These are phyloP conservation scores for Cytospora paraplurivora DNA, from an alignment of 2,329 filamentous ascomycete genomes.

Conservation along the genomic window DNA sequence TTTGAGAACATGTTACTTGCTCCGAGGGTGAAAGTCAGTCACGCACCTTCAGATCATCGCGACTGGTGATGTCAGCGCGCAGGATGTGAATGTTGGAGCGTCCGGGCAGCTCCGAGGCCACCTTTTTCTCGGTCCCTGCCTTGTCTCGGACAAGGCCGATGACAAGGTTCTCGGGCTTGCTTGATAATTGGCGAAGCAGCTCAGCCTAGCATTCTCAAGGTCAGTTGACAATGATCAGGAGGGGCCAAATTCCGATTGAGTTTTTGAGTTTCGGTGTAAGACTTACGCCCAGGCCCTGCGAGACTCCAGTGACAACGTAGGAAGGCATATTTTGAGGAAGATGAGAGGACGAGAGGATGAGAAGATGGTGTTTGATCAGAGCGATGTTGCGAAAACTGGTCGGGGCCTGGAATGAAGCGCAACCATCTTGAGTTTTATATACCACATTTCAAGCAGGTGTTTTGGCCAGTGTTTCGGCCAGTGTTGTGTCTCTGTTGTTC, in stretches of 20 bases:
- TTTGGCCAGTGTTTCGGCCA: too few relatives aligned
- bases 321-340: conserved; percentile 34
- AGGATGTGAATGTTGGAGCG: conserved; percentile 49
- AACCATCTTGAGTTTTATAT: too few relatives aligned
- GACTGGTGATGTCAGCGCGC: conserved; percentile 47
- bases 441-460: too few relatives aligned
- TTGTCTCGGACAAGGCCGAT: conserved; percentile 53
- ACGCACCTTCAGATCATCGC: conserved; percentile 42
- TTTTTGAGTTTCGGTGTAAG: neutral
- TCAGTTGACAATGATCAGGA: neutral
- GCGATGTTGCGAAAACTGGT: too few relatives aligned
- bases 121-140: conserved; percentile 45
- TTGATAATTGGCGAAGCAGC: conserved; percentile 50
- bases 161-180: conserved; percentile 46
- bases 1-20: neutral
- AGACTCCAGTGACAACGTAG: conserved; percentile 33
- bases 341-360: too few relatives aligned
- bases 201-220: too few relatives aligned
- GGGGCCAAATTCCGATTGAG: neutral
- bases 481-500: too few relatives aligned
- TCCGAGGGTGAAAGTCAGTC: too few relatives aligned
- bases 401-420: too few relatives aligned
- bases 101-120: conserved; percentile 42
- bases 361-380: too few relatives aligned
- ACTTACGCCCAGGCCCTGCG: conserved; percentile 34